A percentile compares a stretch with the other conserved stretches of the same genome.
Evolutionary conservation across 805 yeast genomes (phyloP).

Genomic region (Priceomyces castillae): DNA sequence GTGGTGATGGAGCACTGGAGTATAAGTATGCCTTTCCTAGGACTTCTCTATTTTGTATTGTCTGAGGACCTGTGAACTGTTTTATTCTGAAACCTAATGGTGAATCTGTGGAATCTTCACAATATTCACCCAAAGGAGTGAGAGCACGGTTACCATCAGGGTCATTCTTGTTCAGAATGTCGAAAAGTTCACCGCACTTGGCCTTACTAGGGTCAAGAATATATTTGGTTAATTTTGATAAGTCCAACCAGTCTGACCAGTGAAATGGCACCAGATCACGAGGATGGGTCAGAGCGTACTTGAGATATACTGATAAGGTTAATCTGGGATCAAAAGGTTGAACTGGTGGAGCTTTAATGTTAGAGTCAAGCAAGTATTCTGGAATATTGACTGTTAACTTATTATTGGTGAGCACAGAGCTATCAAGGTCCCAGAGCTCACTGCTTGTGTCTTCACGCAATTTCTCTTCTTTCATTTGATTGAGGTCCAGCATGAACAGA

Average conservation of each 20-base stretch:
- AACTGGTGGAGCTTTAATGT: constrained; percentile 14
- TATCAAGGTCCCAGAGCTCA: constrained; percentile 25
- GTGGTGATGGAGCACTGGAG: constrained; percentile 27
- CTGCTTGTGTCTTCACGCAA: constrained; percentile 11
- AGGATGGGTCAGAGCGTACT: constrained; percentile 27
- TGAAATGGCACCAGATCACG: constrained; percentile 39
- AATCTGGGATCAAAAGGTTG: constrained; percentile 53
- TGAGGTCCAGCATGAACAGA: constrained; percentile 10
- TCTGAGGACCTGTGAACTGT: constrained; percentile 22
- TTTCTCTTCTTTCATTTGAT: constrained; percentile 11
- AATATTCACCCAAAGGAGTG: constrained; percentile 16
- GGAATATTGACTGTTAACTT: constrained; percentile 19
- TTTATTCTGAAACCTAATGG: constrained; percentile 23
- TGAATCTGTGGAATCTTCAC: constrained; percentile 13
- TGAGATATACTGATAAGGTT: constrained; percentile 48
- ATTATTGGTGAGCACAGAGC: constrained; percentile 1
- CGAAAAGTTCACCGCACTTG: constrained; percentile 17
- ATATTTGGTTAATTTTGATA: constrained; percentile 35
- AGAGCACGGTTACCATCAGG: constrained; percentile 7
- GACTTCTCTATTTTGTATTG: constrained; percentile 21
- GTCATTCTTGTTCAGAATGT: constrained; percentile 12
- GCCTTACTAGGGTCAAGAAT: constrained; percentile 15
- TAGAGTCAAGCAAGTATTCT: constrained; percentile 7
- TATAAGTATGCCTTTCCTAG: constrained; percentile 29
- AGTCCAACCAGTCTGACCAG: constrained; percentile 61